Evolutionary conservation across 73 alveolate species (phyloP), one percentile per base, ranked within the genome.

Genomic region (Uronychia binucleata): DNA sequence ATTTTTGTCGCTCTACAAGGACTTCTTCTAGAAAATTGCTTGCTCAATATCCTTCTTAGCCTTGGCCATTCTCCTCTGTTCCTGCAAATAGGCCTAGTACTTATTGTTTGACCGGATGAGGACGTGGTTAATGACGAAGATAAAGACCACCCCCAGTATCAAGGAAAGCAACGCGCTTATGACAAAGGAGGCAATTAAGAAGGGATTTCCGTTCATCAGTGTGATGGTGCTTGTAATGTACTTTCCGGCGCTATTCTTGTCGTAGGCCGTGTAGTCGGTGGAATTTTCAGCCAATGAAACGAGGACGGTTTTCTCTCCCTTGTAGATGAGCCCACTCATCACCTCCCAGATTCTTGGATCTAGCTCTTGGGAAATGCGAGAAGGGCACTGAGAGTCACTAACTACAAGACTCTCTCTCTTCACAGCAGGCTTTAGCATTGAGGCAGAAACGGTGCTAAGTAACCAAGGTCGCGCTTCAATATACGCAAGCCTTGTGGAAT

Each of bases 381-480:
- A 11, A 11, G 67, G 67, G 67, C 67, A 46, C 5, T 5, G 19
- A 11, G 5, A 19, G 67, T 19, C 67, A 46, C n/a, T 19, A 46
- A 46, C n/a, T 11, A 46, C 19, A 11, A 46, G 67, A 11, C 19
- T 11, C 19, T 46, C n/a, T 19, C 19, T 46, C 19, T 46, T 5
- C 67, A 46, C 19, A 11, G 67, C n/a, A 46, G 67, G 88, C 35
- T 58, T 58, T 1, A 81, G 75, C 26, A 81, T 19, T 31, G 57
- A 34, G 19, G 58, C 67, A 30, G 81, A 59, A 1, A 81, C 27
- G 59, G 57, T 59, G 0, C 80, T 34, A 1, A 81, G 59, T n/a
- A 81, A 31, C 88, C 88, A 81, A 19, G 88, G 88, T 28, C 88
- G 13, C 11, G 81, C 81, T 59, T 34, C 58, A 19, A 81, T 30